Conservation (phyloP, 2,329 filamentous ascomycete species). For the Arthrinium puccinioides region DNA sequence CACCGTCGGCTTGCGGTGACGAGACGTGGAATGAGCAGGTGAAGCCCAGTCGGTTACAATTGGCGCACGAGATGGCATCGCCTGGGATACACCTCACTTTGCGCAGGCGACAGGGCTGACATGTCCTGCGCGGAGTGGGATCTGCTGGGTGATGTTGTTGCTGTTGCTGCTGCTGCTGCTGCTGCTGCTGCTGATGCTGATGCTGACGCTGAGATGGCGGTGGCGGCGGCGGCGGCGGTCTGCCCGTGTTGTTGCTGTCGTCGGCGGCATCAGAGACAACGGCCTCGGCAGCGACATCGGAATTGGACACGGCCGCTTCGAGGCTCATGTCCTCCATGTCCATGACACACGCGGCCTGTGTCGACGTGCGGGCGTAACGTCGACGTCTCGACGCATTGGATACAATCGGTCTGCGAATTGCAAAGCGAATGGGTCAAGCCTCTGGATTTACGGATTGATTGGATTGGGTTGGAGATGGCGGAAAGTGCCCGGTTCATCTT, state of each 20-base stretch:
- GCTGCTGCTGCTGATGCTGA: too few species aligned
- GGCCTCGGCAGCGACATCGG: slow-evolving; percentile 24
- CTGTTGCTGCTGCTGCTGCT: slow-evolving; percentile 28
- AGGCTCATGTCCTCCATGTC: slow-evolving; percentile 28
- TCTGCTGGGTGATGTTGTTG: slow-evolving; percentile 10
- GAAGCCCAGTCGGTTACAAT: slow-evolving; percentile 52
- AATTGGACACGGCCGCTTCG: slow-evolving; percentile 23
- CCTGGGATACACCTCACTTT: slow-evolving; percentile 50
- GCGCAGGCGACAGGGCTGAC: slow-evolving; percentile 22
- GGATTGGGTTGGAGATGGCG: too few species aligned
- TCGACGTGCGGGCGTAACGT: not conserved
- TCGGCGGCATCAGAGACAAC: slow-evolving; percentile 24
- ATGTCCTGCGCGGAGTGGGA: slow-evolving; percentile 2
- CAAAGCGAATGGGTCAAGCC: too few species aligned
- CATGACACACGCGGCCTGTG: slow-evolving; percentile 12
- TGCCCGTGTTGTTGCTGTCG: slow-evolving; percentile 19
- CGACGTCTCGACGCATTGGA: too few species aligned
- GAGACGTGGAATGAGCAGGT: slow-evolving; percentile 49
- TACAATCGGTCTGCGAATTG: too few species aligned
- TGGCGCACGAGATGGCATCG: slow-evolving; percentile 44
- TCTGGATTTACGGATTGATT: too few species aligned
- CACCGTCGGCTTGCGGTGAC: slow-evolving; percentile 23
- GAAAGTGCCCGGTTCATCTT: too few species aligned
- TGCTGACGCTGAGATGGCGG: slow-evolving; percentile 35
- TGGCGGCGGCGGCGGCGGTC: slow-evolving; percentile 45